Conservation (phyloP, 768 basidiomycete genomes). For the Cantharellus cinnabarinus region DNA sequence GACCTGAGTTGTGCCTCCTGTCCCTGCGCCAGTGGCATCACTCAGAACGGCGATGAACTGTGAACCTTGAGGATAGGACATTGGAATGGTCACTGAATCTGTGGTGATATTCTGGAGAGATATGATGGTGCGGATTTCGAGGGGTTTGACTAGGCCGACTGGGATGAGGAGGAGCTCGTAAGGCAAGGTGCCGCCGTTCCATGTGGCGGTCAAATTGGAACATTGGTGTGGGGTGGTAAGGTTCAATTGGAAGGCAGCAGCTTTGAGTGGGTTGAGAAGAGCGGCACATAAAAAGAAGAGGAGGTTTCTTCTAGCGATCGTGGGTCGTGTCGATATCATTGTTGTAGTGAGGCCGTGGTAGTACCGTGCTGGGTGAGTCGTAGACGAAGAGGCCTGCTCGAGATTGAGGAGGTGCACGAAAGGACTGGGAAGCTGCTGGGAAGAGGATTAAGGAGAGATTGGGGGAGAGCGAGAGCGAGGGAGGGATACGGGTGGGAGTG, state of each 20-base stretch:
- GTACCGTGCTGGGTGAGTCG: too few relatives aligned
- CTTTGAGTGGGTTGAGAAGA: too few relatives aligned
- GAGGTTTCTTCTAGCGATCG: too few relatives aligned
- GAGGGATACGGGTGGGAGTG: too few relatives aligned
- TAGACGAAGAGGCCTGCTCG: too few relatives aligned
- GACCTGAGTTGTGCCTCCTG: slow-evolving; percentile 5
- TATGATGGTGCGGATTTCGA: slow-evolving; percentile 8
- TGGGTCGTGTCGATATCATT: too few relatives aligned
- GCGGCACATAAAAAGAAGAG: not conserved
- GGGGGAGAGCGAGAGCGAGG: too few relatives aligned
- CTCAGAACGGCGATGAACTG: slow-evolving; percentile 6
- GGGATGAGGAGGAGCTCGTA: not conserved
- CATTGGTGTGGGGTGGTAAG: not conserved
- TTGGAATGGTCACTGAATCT: slow-evolving; percentile 2
- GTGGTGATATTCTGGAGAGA: slow-evolving; percentile 1
- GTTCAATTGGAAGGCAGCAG: not conserved
- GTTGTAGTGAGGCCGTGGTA: too few relatives aligned
- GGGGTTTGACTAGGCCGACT: not conserved
- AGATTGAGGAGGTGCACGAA: too few relatives aligned
- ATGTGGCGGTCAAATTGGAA: not conserved
- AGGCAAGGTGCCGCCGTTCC: not conserved
- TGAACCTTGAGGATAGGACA: slow-evolving; percentile 5
- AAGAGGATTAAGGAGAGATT: too few relatives aligned
- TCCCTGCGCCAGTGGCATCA: slow-evolving; percentile 8
- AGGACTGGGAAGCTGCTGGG: too few relatives aligned